Evolutionary conservation across 768 basidiomycete species (phyloP).

Genomic region (Pisolithus microcarpus): DNA sequence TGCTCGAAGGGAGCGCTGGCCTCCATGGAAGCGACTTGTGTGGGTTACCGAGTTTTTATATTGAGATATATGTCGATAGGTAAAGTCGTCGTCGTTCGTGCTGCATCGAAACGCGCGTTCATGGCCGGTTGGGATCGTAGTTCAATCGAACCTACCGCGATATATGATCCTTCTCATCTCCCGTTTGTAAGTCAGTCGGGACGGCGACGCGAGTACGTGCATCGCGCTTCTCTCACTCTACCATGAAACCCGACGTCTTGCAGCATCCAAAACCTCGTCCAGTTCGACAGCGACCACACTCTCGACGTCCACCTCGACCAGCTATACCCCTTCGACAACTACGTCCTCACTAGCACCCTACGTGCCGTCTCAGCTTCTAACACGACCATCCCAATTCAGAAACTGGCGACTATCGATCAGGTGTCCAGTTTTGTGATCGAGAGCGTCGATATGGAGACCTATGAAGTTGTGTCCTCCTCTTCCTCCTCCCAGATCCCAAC

Average conservation of each 20-base stretch:
- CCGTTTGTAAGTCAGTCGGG: constrained; percentile 37
- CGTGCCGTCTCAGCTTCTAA: constrained; percentile 32
- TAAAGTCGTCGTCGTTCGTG: constrained; percentile 15
- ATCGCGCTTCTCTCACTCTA: too few relatives aligned
- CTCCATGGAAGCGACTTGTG: constrained; percentile 39
- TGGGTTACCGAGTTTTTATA: constrained; percentile 38
- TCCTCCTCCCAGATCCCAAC: constrained; percentile 19
- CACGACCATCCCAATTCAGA: constrained; percentile 35
- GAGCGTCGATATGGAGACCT: constrained; percentile 35
- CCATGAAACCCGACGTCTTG: neutral
- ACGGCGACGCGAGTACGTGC: constrained; percentile 34
- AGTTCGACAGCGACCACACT: constrained; percentile 51
- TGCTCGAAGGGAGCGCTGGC: constrained; percentile 41
- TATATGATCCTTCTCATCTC: constrained; percentile 42
- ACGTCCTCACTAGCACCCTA: constrained; percentile 43
- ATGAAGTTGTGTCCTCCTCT: constrained; percentile 18
- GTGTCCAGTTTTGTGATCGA: constrained; percentile 42
- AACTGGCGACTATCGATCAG: constrained; percentile 35
- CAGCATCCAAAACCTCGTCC: constrained; percentile 50
- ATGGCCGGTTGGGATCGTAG: constrained; percentile 16
- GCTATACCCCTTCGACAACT: constrained; percentile 53
- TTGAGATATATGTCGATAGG: constrained; percentile 47
- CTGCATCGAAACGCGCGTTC: neutral
- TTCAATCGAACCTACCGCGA: constrained; percentile 28
- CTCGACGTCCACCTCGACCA: constrained; percentile 49